Evolutionary conservation across 2,329 filamentous ascomycete species (phyloP).

Genomic region (Xylariaceae sp.): DNA sequence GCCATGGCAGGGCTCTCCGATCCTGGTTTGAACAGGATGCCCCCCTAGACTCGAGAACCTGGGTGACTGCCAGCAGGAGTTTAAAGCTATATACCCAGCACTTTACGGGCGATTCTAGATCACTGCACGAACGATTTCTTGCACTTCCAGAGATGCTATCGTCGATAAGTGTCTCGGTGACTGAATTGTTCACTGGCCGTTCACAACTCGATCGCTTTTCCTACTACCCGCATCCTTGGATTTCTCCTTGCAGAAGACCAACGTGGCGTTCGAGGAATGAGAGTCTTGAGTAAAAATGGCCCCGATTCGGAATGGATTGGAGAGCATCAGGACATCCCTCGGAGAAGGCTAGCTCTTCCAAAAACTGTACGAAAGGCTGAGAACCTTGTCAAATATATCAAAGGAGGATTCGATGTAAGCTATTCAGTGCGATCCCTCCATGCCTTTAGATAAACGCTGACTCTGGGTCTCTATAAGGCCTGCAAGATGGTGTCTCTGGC

Average conservation of each 20-base stretch:
- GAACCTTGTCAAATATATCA: neutral
- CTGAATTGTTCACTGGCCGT: neutral
- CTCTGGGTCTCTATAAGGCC: neutral
- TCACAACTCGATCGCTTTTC: neutral
- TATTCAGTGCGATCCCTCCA: neutral
- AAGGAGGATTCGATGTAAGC: neutral
- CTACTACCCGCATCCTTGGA: neutral
- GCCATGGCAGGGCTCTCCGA: conserved; percentile 1
- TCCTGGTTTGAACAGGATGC: conserved; percentile 1
- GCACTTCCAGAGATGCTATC: neutral
- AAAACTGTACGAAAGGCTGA: neutral
- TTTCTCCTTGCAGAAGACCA: conserved; percentile 4
- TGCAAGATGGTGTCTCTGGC: neutral
- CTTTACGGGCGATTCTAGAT: neutral
- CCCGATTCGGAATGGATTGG: conserved; percentile 2
- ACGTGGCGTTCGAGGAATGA: conserved; percentile 4
- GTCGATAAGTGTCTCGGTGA: conserved; percentile 3
- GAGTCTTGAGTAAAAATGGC: neutral
- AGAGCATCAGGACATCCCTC: conserved; percentile 1
- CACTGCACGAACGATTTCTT: conserved; percentile 1
- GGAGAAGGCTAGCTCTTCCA: neutral
- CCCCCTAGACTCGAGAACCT: neutral
- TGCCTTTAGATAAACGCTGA: neutral
- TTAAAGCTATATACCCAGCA: neutral
- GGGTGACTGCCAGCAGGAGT: conserved; percentile 2